Evolutionary conservation across 2,329 filamentous ascomycete genomes (phyloP).

Genomic region (Phoma herbarum): DNA sequence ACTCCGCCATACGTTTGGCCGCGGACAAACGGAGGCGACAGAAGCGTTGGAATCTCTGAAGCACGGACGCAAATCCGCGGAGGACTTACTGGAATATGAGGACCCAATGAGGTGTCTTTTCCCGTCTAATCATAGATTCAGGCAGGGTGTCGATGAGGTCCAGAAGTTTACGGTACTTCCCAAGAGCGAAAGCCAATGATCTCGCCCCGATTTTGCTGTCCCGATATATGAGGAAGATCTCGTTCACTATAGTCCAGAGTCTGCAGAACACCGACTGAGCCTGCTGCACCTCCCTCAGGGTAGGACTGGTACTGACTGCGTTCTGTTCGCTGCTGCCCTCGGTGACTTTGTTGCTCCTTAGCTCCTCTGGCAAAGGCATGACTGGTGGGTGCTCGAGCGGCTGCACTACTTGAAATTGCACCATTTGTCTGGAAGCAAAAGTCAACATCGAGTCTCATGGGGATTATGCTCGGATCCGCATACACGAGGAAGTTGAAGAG

Average conservation of each 20-base stretch:
- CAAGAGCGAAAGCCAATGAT: slow-evolving; percentile 23
- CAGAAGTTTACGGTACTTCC: slow-evolving; percentile 21
- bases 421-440: slow-evolving; percentile 19
- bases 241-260: slow-evolving; percentile 21
- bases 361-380: slow-evolving; percentile 16
- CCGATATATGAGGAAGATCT: slow-evolving; percentile 22
- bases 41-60: not conserved
- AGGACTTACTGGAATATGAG: slow-evolving; percentile 25
- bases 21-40: not conserved
- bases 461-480: not conserved
- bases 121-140: slow-evolving; percentile 9
- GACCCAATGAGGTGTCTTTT: slow-evolving; percentile 15
- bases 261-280: slow-evolving; percentile 19
- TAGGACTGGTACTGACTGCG: slow-evolving; percentile 2
- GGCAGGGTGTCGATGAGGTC: slow-evolving; percentile 11
- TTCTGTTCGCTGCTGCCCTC: not conserved
- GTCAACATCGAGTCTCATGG: slow-evolving; percentile 10
- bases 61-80: not conserved
- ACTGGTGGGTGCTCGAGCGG: slow-evolving; percentile 20
- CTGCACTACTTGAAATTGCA: slow-evolving; percentile 18
- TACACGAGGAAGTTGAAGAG: slow-evolving; percentile 27
- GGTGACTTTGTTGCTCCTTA: not conserved
- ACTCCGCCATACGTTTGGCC: not conserved
- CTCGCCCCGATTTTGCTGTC: slow-evolving; percentile 13
- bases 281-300: slow-evolving; percentile 12